A percentile compares a stretch with the other conserved stretches of the same genome.
phyloP scores from a whole-genome alignment of 306 rosid genomes.

The Hippophae rhamnoides region DNA sequence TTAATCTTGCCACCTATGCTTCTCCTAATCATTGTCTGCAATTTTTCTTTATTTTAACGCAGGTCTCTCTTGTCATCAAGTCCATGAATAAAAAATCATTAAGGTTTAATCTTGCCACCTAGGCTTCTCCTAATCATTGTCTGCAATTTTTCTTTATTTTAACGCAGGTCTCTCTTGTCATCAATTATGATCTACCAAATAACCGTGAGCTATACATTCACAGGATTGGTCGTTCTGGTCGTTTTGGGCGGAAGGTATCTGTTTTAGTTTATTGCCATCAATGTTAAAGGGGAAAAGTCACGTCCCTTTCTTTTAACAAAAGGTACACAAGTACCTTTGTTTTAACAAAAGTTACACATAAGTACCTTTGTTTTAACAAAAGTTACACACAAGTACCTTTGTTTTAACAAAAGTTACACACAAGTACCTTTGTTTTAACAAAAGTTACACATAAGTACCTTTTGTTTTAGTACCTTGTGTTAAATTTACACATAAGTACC shows the following conservation, averaged over 20 bases:
- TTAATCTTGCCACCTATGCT: background rate
- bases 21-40: background rate
- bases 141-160: background rate
- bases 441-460: too few relatives aligned
- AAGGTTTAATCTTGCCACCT: background rate
- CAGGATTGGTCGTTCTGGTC: conserved; percentile 97
- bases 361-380: too few relatives aligned
- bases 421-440: too few relatives aligned
- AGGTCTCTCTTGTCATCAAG: conserved; percentile 90
- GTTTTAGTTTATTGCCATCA: background rate
- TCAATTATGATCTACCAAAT: conserved; percentile 94
- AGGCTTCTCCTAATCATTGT: background rate
- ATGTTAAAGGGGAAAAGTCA: background rate
- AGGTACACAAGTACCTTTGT: background rate
- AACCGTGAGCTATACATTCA: conserved; percentile 97
- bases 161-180: conserved; percentile 78
- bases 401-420: too few relatives aligned
- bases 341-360: too few relatives aligned
- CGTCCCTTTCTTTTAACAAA: background rate
- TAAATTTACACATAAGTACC: too few relatives aligned
- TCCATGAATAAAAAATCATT: background rate
- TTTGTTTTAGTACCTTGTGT: too few relatives aligned
- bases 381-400: too few relatives aligned
- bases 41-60: conserved; percentile 6
- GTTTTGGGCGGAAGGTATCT: conserved; percentile 95